phyloP scores from a whole-genome alignment of 2,329 filamentous ascomycete species.

The Alternaria metachromatica region DNA sequence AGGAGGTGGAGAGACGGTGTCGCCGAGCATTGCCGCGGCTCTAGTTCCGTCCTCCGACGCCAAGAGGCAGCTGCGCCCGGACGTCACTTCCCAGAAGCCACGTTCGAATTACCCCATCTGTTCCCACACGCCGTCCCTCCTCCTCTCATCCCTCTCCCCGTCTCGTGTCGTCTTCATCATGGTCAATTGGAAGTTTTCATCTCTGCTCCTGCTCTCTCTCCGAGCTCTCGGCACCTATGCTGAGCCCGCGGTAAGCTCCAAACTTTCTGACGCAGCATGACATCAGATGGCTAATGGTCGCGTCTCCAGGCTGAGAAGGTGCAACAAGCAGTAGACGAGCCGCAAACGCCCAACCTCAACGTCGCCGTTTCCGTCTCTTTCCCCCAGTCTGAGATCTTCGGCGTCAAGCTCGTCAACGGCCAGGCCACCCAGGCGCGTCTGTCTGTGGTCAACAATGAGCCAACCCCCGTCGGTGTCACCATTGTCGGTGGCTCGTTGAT shows the following conservation, averaged over 20 bases:
- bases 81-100: slow-evolving; percentile 38
- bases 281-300: slow-evolving; percentile 39
- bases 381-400: slow-evolving; percentile 79
- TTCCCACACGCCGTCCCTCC: slow-evolving; percentile 13
- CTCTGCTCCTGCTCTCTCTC: slow-evolving; percentile 74
- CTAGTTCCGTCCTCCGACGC: slow-evolving; percentile 11
- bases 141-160: slow-evolving; percentile 17
- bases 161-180: slow-evolving; percentile 56
- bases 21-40: slow-evolving; percentile 17
- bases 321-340: slow-evolving; percentile 64
- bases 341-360: slow-evolving; percentile 65
- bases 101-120: slow-evolving; percentile 35
- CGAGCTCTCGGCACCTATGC: slow-evolving; percentile 70
- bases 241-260: slow-evolving; percentile 63
- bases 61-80: slow-evolving; percentile 28
- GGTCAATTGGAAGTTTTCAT: slow-evolving; percentile 75
- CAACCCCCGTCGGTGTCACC: slow-evolving; percentile 73
- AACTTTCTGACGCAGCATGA: slow-evolving; percentile 38
- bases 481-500: slow-evolving; percentile 78
- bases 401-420: slow-evolving; percentile 94
- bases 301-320: slow-evolving; percentile 42
- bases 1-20: slow-evolving; percentile 13
- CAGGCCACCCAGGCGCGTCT: slow-evolving; percentile 82
- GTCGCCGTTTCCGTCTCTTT: slow-evolving; percentile 65
- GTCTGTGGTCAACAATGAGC: slow-evolving; percentile 84